A percentile compares a stretch with the other conserved stretches of the same genome.
phyloP scores from a whole-genome alignment of 1,284 basidiomycete species.

The Rhodotorula sp. region DNA sequence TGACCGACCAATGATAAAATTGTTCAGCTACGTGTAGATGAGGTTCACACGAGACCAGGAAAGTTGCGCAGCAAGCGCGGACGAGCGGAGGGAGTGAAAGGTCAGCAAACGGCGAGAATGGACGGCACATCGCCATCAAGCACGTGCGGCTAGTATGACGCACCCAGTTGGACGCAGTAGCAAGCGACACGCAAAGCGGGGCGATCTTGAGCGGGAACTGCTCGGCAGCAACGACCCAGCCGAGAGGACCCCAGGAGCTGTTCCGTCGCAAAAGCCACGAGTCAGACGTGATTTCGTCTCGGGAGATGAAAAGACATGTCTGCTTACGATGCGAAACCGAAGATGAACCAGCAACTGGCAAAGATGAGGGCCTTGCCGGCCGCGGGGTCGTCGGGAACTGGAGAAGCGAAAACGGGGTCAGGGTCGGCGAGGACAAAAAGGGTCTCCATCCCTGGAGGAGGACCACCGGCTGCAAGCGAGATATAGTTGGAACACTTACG shows the following conservation, averaged over 20 bases:
- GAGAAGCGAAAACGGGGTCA: background rate
- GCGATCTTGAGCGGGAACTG: constrained; percentile 52
- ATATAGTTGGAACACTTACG: background rate
- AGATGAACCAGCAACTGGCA: constrained; percentile 55
- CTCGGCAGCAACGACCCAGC: constrained; percentile 49
- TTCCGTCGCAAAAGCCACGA: background rate
- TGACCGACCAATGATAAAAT: constrained; percentile 50
- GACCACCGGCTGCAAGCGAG: too few relatives aligned
- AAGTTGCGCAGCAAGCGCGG: too few relatives aligned
- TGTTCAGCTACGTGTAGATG: constrained; percentile 20
- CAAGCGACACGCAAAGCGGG: constrained; percentile 50
- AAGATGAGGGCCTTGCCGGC: constrained; percentile 54
- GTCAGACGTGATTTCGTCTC: background rate
- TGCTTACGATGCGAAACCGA: constrained; percentile 50
- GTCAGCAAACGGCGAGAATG: too few relatives aligned
- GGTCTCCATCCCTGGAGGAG: too few relatives aligned
- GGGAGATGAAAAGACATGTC: constrained; percentile 51
- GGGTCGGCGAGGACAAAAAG: too few relatives aligned
- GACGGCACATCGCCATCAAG: background rate
- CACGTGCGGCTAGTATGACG: background rate
- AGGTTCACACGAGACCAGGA: too few relatives aligned
- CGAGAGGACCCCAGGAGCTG: constrained; percentile 17
- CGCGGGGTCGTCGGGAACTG: constrained; percentile 38
- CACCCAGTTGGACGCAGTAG: constrained; percentile 51
- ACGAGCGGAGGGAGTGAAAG: too few relatives aligned